Conservation (phyloP, 306 rosid genomes). For the Boehmeria nivea region DNA sequence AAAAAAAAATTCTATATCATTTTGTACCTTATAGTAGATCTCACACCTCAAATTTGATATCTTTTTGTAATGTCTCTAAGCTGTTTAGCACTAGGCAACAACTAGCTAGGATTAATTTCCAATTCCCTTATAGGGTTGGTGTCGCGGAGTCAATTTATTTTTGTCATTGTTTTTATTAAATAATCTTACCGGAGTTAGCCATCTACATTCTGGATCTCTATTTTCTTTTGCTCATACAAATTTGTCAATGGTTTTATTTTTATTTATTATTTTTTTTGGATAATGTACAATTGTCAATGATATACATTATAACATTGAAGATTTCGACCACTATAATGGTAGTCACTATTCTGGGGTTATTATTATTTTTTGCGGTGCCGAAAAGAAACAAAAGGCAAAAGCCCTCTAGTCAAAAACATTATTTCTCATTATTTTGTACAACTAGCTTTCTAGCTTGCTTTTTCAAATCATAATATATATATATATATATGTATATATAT, state of each 20-base stretch:
- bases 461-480: too few species aligned
- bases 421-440: background rate
- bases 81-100: slow-evolving; percentile 15
- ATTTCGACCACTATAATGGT: slow-evolving; percentile 1
- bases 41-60: background rate
- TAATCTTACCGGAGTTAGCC: slow-evolving; percentile 21
- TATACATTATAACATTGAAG: background rate
- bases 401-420: background rate
- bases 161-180: slow-evolving; percentile 5
- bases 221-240: slow-evolving; percentile 9
- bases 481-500: too few species aligned
- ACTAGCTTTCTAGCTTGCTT: too few species aligned
- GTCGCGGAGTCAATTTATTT: background rate
- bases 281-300: slow-evolving; percentile 10
- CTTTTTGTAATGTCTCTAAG: slow-evolving; percentile 5
- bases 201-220: slow-evolving; percentile 5
- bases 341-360: background rate
- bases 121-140: background rate
- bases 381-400: background rate
- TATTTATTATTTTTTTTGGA: background rate
- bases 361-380: background rate
- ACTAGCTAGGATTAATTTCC: background rate
- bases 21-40: background rate
- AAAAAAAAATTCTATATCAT: background rate
- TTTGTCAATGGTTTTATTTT: slow-evolving; percentile 13